phyloP scores from a whole-genome alignment of 2,329 filamentous ascomycete genomes.

The Fusarium euwallaceae region DNA sequence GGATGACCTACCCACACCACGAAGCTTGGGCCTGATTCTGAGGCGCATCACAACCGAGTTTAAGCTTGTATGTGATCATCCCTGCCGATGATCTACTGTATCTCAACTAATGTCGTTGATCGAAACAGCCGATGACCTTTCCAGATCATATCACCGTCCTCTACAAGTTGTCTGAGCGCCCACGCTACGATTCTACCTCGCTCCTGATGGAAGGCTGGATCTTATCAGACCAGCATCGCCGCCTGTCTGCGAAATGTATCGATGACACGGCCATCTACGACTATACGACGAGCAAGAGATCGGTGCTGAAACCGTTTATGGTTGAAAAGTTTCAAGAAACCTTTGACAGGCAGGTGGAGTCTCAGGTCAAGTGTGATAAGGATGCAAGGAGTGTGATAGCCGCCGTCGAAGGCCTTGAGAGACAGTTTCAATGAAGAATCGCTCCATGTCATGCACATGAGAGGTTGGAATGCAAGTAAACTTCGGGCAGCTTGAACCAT shows the following conservation, averaged over 20 bases:
- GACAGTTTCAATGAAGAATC: background rate
- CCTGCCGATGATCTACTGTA: accelerated
- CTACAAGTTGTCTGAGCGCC: constrained; percentile 28
- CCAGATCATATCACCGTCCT: constrained; percentile 27
- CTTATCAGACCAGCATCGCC: constrained; percentile 23
- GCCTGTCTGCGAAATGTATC: constrained; percentile 25
- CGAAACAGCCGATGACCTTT: constrained; percentile 20
- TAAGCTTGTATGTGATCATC: constrained; percentile 18
- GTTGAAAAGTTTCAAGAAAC: constrained; percentile 29
- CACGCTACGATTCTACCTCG: constrained; percentile 24
- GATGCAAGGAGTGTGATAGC: background rate
- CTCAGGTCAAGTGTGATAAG: background rate
- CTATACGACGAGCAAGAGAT: constrained; percentile 18
- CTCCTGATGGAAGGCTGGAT: constrained; percentile 35
- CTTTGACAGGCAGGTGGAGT: constrained; percentile 4
- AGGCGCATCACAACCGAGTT: constrained; percentile 36
- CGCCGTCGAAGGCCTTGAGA: constrained; percentile 2
- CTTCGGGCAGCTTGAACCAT: background rate
- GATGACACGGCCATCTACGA: constrained; percentile 36
- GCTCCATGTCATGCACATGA: background rate
- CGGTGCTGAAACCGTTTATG: constrained; percentile 32
- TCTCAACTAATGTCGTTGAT: accelerated
- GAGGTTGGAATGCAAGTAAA: background rate
- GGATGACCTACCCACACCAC: constrained; percentile 18
- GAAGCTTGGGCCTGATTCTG: constrained; percentile 27